A percentile compares a stretch with the other conserved stretches of the same genome.
Evolutionary conservation across 331 rosid species (phyloP).

Genomic region (Cydonia oblonga): DNA sequence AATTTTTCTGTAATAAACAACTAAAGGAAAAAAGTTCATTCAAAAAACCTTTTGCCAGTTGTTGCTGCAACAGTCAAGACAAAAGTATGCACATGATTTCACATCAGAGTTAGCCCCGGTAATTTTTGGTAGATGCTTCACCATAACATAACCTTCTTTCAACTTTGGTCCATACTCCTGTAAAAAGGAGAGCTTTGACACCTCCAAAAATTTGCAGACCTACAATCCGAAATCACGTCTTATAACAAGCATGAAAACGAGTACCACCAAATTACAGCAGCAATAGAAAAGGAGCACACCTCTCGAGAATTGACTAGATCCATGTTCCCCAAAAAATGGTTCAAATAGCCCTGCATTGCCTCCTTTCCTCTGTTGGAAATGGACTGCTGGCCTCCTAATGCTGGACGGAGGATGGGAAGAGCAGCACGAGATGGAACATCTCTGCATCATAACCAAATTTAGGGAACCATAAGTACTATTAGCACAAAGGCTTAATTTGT

Average conservation of each 20-base stretch:
- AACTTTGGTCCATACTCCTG: constrained; percentile 35
- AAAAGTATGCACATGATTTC: constrained; percentile 12
- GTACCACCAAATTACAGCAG: not conserved
- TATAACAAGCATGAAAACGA: not conserved
- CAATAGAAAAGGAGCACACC: constrained; percentile 25
- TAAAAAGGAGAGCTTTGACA: constrained; percentile 34
- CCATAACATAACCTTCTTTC: constrained; percentile 43
- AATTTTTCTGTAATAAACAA: not conserved
- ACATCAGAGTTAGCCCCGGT: constrained; percentile 16
- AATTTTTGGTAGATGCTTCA: constrained; percentile 31
- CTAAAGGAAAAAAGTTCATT: not conserved
- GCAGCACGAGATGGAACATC: constrained; percentile 79
- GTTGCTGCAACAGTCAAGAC: constrained; percentile 17
- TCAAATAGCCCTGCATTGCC: constrained; percentile 82
- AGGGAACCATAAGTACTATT: not conserved
- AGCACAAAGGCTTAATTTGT: not conserved
- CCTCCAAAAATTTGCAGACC: constrained; percentile 39
- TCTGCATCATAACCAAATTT: constrained; percentile 26
- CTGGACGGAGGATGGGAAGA: constrained; percentile 70
- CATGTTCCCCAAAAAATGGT: constrained; percentile 69
- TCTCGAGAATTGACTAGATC: constrained; percentile 84
- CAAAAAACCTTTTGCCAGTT: constrained; percentile 34
- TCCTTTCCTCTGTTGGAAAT: constrained; percentile 61
- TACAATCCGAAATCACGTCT: constrained; percentile 5
- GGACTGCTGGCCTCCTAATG: constrained; percentile 64